Percentiles rank a stretch among this genome's conserved stretches.
Evolutionary conservation across 768 basidiomycete species (phyloP).

Genomic region (Kwoniella shandongensis): DNA sequence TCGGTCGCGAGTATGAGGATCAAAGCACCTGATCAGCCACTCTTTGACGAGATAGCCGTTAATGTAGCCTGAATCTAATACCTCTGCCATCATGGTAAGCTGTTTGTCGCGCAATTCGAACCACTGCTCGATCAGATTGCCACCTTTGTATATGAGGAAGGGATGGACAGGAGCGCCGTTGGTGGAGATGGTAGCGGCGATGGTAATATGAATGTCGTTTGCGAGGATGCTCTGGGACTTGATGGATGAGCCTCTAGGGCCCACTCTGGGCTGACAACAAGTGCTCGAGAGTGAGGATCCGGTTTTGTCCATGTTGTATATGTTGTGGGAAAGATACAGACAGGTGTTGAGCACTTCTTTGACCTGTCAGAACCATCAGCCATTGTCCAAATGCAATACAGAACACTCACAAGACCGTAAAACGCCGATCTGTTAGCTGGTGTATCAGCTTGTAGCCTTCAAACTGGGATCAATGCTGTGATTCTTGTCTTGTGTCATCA

Average conservation of each 20-base stretch:
- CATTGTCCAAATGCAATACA: background rate
- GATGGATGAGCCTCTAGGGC: conserved; percentile 1
- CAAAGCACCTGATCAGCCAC: conserved; percentile 14
- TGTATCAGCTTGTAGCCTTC: conserved; percentile 14
- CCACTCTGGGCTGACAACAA: conserved; percentile 5
- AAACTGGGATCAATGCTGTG: too few relatives aligned
- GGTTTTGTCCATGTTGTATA: conserved; percentile 28
- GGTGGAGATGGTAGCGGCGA: conserved; percentile 5
- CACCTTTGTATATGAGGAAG: conserved; percentile 16
- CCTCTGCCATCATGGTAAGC: background rate
- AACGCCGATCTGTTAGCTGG: conserved; percentile 9
- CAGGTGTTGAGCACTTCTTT: conserved; percentile 2
- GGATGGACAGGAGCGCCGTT: conserved; percentile 17
- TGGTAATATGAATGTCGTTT: conserved; percentile 7
- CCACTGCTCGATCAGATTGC: conserved; percentile 11
- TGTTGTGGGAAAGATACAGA: conserved; percentile 7
- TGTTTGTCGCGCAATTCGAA: background rate
- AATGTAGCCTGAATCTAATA: conserved; percentile 12
- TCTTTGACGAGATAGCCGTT: conserved; percentile 4
- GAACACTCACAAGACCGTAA: conserved; percentile 9
- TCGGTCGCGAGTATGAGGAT: conserved; percentile 7
- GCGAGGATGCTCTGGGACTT: background rate
- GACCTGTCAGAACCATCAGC: conserved; percentile 3
- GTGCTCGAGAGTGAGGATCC: conserved; percentile 11
- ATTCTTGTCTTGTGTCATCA: too few relatives aligned